phyloP scores from a whole-genome alignment of 1,139 yeast genomes.

The Torulaspora pretoriensis region DNA sequence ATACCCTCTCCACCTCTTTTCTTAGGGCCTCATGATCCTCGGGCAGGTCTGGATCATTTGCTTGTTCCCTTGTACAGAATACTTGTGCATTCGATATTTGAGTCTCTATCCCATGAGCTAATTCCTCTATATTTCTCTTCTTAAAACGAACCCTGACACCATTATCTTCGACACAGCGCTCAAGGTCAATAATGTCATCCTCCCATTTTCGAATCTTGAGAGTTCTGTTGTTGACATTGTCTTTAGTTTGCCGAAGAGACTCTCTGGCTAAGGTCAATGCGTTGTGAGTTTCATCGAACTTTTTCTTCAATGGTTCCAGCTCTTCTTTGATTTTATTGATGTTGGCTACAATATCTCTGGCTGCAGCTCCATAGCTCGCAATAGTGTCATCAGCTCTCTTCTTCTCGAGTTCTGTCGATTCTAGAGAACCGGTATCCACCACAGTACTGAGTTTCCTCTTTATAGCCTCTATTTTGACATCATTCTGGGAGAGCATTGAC shows the following conservation, averaged over 20 bases:
- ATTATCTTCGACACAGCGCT: conserved; percentile 15
- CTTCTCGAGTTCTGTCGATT: conserved; percentile 35
- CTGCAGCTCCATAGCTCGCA: conserved; percentile 26
- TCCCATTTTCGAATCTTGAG: conserved; percentile 27
- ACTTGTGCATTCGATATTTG: conserved; percentile 38
- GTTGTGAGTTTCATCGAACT: conserved; percentile 22
- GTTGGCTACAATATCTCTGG: conserved; percentile 30
- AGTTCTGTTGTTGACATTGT: conserved; percentile 27
- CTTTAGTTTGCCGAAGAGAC: conserved; percentile 24
- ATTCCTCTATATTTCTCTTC: conserved; percentile 33
- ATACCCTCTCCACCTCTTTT: conserved; percentile 37
- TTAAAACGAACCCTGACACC: conserved; percentile 16
- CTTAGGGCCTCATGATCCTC: conserved; percentile 38
- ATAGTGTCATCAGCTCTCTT: conserved; percentile 30
- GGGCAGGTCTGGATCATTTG: conserved; percentile 34
- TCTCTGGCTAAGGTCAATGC: conserved; percentile 12
- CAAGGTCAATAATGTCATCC: conserved; percentile 23
- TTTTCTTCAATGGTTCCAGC: conserved; percentile 25
- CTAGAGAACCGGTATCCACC: conserved; percentile 41
- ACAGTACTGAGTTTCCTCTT: conserved; percentile 33
- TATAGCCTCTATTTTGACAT: conserved; percentile 22
- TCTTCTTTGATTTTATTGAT: conserved; percentile 23
- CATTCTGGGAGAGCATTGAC: conserved; percentile 14
- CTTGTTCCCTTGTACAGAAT: conserved; percentile 34
- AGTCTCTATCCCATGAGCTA: conserved; percentile 33